These are phyloP conservation scores for Apiotrichum domesticum DNA, from an alignment of 1,284 basidiomycete genomes.

Conservation along the genomic window DNA sequence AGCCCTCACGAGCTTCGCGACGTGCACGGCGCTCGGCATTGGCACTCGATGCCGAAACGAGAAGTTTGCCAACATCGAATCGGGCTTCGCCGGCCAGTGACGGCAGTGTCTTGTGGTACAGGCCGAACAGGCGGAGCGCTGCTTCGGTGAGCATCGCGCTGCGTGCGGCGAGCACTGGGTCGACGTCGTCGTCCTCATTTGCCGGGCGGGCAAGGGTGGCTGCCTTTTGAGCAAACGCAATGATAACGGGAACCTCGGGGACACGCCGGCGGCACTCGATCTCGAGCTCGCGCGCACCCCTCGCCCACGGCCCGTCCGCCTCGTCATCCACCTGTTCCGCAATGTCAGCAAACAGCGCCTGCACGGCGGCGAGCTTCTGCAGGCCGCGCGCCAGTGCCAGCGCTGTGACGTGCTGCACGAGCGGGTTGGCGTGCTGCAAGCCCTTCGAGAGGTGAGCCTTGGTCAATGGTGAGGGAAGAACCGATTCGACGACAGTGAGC, in stretches of 20 bases:
- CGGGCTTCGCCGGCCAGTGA: conserved; percentile 66
- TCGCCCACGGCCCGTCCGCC: conserved; percentile 62
- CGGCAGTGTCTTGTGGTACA: conserved; percentile 74
- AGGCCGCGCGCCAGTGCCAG: conserved; percentile 66
- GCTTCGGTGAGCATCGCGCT: conserved; percentile 66
- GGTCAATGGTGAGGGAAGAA: conserved; percentile 64
- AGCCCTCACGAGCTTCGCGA: conserved; percentile 40
- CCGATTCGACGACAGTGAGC: conserved; percentile 61
- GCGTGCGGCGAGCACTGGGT: conserved; percentile 29
- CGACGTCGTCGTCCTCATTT: conserved; percentile 41
- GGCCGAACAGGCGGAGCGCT: conserved; percentile 69
- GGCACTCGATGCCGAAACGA: conserved; percentile 53
- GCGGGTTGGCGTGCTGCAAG: conserved; percentile 58
- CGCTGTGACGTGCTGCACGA: conserved; percentile 79
- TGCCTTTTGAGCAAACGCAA: conserved; percentile 64
- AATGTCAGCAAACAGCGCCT: conserved; percentile 53
- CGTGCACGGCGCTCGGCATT: conserved; percentile 40
- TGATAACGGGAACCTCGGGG: conserved; percentile 75
- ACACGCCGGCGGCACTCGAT: conserved; percentile 67
- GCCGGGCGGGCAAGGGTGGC: conserved; percentile 42
- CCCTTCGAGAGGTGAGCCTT: conserved; percentile 73
- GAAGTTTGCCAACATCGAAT: conserved; percentile 78
- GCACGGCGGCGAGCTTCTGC: conserved; percentile 60
- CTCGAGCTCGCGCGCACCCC: conserved; percentile 59
- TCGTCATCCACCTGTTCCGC: conserved; percentile 53